Conservation (phyloP, 2,329 filamentous ascomycete species). For the Venturia oleaginea region DNA sequence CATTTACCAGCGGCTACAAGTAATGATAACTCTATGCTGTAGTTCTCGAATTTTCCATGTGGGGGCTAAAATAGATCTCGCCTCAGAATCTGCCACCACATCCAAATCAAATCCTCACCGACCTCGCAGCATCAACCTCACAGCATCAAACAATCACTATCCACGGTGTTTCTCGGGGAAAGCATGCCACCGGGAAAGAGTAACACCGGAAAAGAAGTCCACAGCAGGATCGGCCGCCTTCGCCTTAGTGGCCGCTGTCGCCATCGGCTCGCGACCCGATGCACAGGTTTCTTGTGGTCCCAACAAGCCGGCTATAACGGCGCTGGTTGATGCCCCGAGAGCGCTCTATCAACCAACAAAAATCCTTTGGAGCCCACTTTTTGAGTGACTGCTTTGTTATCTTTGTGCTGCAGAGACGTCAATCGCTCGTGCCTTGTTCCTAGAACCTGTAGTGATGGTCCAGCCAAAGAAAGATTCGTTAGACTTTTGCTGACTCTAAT, state of each 20-base stretch:
- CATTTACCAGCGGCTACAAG: not conserved
- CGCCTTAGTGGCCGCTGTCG: slow-evolving; percentile 2
- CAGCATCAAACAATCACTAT: too few species aligned
- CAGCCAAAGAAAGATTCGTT: not conserved
- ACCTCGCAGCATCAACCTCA: too few species aligned
- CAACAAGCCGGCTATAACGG: not conserved
- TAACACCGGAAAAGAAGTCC: too few species aligned
- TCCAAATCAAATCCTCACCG: too few species aligned
- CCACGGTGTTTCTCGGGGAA: not conserved
- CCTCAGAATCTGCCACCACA: too few species aligned
- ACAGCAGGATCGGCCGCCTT: not conserved
- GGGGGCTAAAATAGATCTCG: too few species aligned
- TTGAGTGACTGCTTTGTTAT: not conserved
- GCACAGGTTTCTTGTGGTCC: not conserved
- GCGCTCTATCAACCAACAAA: slow-evolving; percentile 1
- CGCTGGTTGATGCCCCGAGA: not conserved
- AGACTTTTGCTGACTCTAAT: not conserved
- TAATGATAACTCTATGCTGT: not conserved
- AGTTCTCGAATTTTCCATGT: too few species aligned
- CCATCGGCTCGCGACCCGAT: not conserved
- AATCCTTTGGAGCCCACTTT: not conserved
- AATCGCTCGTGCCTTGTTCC: not conserved
- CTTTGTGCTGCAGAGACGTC: not conserved
- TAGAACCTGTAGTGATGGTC: not conserved
- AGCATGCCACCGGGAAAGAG: too few species aligned